Evolutionary conservation across 345 rosid genomes (phyloP).

Genomic region (Eucalyptus microcorys): DNA sequence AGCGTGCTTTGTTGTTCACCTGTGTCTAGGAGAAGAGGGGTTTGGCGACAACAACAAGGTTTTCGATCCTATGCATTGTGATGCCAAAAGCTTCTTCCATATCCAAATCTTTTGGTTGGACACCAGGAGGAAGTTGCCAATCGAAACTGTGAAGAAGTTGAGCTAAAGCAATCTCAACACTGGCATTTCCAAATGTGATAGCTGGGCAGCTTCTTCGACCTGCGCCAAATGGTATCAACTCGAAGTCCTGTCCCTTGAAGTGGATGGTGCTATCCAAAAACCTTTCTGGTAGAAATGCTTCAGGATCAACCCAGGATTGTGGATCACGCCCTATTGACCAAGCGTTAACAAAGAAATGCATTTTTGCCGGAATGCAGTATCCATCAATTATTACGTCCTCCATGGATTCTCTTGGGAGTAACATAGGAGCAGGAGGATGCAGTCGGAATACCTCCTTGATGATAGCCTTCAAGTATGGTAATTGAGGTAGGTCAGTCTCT

Average conservation of each 20-base stretch:
- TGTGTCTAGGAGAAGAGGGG: neutral
- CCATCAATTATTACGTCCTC: conserved; percentile 22
- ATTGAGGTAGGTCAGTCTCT: conserved; percentile 28
- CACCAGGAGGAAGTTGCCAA: conserved; percentile 34
- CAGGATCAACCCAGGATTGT: conserved; percentile 25
- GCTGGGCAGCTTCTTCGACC: conserved; percentile 48
- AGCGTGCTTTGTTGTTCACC: neutral
- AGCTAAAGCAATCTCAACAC: conserved; percentile 31
- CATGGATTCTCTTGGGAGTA: conserved; percentile 52
- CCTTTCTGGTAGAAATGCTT: conserved; percentile 32
- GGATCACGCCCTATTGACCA: conserved; percentile 34
- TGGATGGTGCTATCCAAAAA: conserved; percentile 23
- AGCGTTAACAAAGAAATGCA: conserved; percentile 18
- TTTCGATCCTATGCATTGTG: conserved; percentile 6
- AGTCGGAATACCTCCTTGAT: conserved; percentile 42
- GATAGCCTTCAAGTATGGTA: conserved; percentile 31
- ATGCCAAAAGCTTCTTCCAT: conserved; percentile 19
- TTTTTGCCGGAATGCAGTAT: conserved; percentile 29
- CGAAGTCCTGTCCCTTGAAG: conserved; percentile 32
- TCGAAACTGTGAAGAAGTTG: conserved; percentile 44
- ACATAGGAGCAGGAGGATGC: conserved; percentile 44
- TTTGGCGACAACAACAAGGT: conserved; percentile 10
- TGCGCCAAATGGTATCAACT: conserved; percentile 44
- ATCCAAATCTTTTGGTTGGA: conserved; percentile 13
- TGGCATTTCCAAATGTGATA: conserved; percentile 19